Base-by-base conservation (phyloP, 345 rosid species). In the Aurinia saxatilis region DNA sequence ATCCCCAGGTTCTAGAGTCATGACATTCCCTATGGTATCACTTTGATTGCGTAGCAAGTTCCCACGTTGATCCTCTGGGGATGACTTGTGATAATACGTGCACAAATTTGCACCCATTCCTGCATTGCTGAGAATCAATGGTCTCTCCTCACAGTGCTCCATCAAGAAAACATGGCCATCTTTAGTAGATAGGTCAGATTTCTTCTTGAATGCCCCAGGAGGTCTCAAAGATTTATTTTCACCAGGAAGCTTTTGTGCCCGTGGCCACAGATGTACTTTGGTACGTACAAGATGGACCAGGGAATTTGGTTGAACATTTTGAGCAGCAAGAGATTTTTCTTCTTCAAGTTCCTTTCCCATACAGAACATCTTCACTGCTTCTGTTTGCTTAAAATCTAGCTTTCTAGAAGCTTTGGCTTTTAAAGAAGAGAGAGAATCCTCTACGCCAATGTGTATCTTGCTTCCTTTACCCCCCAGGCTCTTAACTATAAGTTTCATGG, bases 81-180 rank as follows among this genome's bases (percentile, higher is more conserved):
- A 72, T 65, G 87, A 76, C 68, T 90, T 93, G 77, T 85, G 99
- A 80, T 87, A 86, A 77, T 93, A 93, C 38, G 97, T 87, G 73
- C 91, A 79, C 59, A 93, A 57, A 67, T 85, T 90, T 14, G 99
- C 97, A 67, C 99, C 99, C 99, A 93, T 93, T 46, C 99, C 99
- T 51, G 60, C 79, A 77, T 85, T 93, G 78, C 86, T 84, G 74
- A 93, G 79, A 70, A 87, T 73, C 68, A 90, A 68, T 60, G 97
- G 97, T 49, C 99, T 87, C 80, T 90, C 97, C 84, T 93, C 99
- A 31, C 97, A 93, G 66, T 85, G 90, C 97, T 93, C 99, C 99
- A 87, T 85, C 27, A 90, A 77, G 77, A 93, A 79, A 55, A 90
- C 82, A 50, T 90, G 99, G 60, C 99, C 97, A 79, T 93, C 99